Evolutionary conservation across 352 stramenopile genomes (phyloP).

Genomic region (Bremia lactucae): DNA sequence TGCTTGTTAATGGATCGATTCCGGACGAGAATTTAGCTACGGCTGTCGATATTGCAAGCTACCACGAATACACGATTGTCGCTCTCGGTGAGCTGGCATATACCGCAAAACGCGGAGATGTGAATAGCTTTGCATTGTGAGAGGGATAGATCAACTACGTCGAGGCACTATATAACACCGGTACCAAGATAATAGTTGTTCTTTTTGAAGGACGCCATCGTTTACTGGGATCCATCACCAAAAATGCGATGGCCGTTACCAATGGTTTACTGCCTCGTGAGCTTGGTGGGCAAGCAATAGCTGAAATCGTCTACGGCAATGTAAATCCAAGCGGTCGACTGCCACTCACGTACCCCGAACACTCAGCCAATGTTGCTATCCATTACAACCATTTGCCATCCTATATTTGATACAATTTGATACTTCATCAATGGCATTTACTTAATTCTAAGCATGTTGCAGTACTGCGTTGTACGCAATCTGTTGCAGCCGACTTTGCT

Average conservation of each 20-base stretch:
- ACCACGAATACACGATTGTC: constrained; percentile 48
- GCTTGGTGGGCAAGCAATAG: constrained; percentile 64
- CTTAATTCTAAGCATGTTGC: no score
- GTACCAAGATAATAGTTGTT: constrained; percentile 69
- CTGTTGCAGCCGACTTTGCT: no score
- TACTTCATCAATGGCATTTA: no score
- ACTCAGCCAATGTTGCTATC: constrained; percentile 39
- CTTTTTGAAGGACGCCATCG: constrained; percentile 71
- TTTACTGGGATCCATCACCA: constrained; percentile 38
- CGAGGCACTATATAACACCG: constrained; percentile 36
- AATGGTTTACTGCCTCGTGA: constrained; percentile 61
- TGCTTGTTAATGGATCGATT: constrained; percentile 41
- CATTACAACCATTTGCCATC: constrained; percentile 74
- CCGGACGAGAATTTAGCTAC: constrained; percentile 29
- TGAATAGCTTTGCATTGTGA: constrained; percentile 54
- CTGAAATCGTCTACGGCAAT: constrained; percentile 66
- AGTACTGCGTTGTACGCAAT: no score
- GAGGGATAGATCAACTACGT: constrained; percentile 65
- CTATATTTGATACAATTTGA: no score
- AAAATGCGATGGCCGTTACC: constrained; percentile 60
- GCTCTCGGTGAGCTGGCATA: constrained; percentile 67
- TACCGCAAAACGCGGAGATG: constrained; percentile 76
- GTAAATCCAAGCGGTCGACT: constrained; percentile 70
- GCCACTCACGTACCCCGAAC: constrained; percentile 74
- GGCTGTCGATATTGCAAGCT: constrained; percentile 32